Conservation (phyloP, 202 grass and related monocot species). For the Carex arenaria region DNA sequence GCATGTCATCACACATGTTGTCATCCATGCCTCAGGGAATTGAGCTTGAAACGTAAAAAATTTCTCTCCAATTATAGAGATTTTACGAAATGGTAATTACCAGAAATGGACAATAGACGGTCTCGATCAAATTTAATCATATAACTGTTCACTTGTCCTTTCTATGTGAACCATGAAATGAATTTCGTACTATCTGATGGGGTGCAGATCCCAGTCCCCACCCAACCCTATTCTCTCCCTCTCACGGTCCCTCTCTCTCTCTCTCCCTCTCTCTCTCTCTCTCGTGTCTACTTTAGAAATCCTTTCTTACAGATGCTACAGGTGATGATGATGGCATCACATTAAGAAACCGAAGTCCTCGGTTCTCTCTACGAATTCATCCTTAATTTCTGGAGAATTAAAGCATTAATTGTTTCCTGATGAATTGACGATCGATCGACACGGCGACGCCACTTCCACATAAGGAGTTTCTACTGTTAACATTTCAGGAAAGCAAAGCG, state of each 20-base stretch:
- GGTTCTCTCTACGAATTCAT: background rate
- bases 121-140: constrained; percentile 3
- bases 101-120: background rate
- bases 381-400: background rate
- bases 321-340: background rate
- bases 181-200: background rate
- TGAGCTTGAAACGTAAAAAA: background rate
- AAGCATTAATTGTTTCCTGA: background rate
- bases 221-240: background rate
- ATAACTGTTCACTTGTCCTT: background rate
- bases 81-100: background rate
- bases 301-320: background rate
- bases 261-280: background rate
- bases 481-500: background rate
- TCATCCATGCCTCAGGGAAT: background rate
- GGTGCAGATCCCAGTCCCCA: background rate
- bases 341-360: background rate
- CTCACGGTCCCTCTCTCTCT: background rate
- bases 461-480: background rate
- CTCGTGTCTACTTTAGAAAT: background rate
- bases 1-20: background rate
- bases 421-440: background rate
- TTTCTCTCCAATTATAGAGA: background rate
- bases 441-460: background rate
- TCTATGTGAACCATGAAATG: background rate